These are phyloP conservation scores for Clathrospora elynae DNA, from an alignment of 2,329 filamentous ascomycete genomes.

Conservation along the genomic window DNA sequence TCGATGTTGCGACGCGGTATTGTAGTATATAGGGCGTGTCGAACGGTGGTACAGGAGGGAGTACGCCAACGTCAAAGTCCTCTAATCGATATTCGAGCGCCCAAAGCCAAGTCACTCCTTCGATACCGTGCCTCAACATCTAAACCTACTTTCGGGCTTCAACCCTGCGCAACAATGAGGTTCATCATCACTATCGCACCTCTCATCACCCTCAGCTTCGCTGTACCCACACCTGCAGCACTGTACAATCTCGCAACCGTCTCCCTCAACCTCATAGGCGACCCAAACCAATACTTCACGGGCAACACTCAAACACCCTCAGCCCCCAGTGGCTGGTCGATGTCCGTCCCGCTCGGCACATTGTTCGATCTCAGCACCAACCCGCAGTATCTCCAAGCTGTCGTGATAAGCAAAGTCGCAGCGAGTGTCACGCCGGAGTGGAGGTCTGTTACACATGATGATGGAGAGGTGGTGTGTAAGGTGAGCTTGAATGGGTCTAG, in stretches of 20 bases:
- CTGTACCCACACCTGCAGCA: no score
- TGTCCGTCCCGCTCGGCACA: constrained; percentile 25
- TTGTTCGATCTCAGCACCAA: constrained; percentile 23
- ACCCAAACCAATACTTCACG: constrained; percentile 11
- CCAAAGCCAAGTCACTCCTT: no score
- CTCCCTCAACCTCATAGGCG: no score
- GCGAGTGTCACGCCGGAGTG: constrained; percentile 10
- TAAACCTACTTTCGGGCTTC: no score
- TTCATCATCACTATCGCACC: no score
- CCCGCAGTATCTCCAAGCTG: constrained; percentile 21
- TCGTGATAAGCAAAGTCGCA: constrained; percentile 19
- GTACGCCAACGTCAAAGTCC: no score
- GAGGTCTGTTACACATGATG: constrained; percentile 12
- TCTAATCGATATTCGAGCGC: no score
- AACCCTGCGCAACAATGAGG: no score
- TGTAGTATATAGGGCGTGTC: constrained; percentile 7
- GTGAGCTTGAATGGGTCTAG: constrained; percentile 14
- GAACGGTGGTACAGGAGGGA: no score
- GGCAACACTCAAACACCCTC: constrained; percentile 12
- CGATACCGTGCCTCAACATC: no score
- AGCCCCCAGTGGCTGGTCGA: constrained; percentile 11
- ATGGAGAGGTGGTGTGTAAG: constrained; percentile 20
- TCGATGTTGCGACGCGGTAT: neutral
- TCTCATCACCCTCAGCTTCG: no score
- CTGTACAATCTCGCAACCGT: no score